phyloP scores from a whole-genome alignment of 2,329 filamentous ascomycete genomes.

The Cyphellophora attinorum region DNA sequence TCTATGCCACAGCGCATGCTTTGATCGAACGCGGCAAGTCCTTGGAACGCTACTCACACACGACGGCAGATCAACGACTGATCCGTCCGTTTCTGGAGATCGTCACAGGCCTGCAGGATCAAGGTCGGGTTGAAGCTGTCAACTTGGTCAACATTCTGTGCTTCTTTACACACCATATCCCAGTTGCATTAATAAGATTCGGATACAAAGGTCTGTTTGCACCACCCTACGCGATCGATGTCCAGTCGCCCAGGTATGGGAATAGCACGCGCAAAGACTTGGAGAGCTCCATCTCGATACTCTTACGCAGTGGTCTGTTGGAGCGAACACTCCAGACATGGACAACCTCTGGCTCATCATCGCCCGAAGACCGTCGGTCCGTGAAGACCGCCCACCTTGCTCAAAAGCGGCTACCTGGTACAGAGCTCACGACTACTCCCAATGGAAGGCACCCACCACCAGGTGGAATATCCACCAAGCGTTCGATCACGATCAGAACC shows the following conservation, averaged over 20 bases:
- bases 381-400: too few relatives aligned
- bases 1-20: conserved; percentile 56
- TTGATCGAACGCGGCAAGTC: conserved; percentile 53
- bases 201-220: conserved; percentile 32
- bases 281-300: conserved; percentile 34
- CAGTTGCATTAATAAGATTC: conserved; percentile 55
- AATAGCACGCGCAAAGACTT: conserved; percentile 35
- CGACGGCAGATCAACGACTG: conserved; percentile 46
- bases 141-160: conserved; percentile 57
- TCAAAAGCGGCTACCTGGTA: too few relatives aligned
- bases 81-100: conserved; percentile 39
- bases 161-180: conserved; percentile 56
- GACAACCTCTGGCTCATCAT: conserved; percentile 5
- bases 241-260: conserved; percentile 21
- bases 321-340: conserved; percentile 30
- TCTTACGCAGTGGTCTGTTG: conserved; percentile 37
- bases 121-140: conserved; percentile 42
- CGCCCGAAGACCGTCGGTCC: conserved; percentile 6
- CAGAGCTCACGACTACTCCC: too few relatives aligned
- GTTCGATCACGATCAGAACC: neutral
- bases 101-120: conserved; percentile 32
- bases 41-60: conserved; percentile 49
- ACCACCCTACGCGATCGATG: conserved; percentile 25
- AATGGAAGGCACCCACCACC: conserved; percentile 1
- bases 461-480: neutral